These are phyloP conservation scores for Metschnikowia gelsemii DNA, from an alignment of 805 yeast species.

Conservation along the genomic window DNA sequence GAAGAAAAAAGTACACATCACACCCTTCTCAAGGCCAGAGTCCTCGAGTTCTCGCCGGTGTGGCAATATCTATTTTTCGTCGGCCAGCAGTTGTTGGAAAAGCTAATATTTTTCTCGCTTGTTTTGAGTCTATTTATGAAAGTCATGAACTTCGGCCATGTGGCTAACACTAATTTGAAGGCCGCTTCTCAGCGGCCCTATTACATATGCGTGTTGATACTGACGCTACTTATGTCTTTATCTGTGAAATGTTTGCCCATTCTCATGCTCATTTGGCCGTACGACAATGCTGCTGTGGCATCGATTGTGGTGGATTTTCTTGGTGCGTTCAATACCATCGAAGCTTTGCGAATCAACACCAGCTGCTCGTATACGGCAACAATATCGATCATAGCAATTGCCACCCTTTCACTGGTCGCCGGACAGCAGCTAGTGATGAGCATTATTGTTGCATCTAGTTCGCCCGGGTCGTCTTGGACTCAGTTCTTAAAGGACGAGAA, in stretches of 20 bases:
- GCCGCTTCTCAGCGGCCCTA: slow-evolving; percentile 34
- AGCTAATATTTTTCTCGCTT: slow-evolving; percentile 38
- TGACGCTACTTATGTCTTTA: slow-evolving; percentile 72
- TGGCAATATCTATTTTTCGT: slow-evolving; percentile 60
- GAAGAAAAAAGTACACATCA: slow-evolving; percentile 60
- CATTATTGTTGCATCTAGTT: slow-evolving; percentile 7
- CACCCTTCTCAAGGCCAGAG: slow-evolving; percentile 23
- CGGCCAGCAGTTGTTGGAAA: slow-evolving; percentile 49
- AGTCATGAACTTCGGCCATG: slow-evolving; percentile 24
- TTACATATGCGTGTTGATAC: slow-evolving; percentile 49
- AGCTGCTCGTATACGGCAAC: slow-evolving; percentile 11
- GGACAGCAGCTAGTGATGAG: slow-evolving; percentile 14
- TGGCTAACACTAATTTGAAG: slow-evolving; percentile 19
- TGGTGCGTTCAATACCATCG: slow-evolving; percentile 62
- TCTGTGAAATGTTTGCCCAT: slow-evolving; percentile 85
- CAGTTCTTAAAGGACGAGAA: slow-evolving; percentile 11
- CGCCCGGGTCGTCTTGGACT: slow-evolving; percentile 2
- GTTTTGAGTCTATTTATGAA: slow-evolving; percentile 29
- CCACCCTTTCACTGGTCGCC: slow-evolving; percentile 13
- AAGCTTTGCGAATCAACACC: slow-evolving; percentile 40
- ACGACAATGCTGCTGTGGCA: slow-evolving; percentile 69
- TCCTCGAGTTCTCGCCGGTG: slow-evolving; percentile 37
- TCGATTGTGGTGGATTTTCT: slow-evolving; percentile 57
- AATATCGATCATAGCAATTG: slow-evolving; percentile 4
- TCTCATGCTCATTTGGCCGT: slow-evolving; percentile 94